Evolutionary conservation across 768 basidiomycete species (phyloP).

Genomic region (Suillus americanus): DNA sequence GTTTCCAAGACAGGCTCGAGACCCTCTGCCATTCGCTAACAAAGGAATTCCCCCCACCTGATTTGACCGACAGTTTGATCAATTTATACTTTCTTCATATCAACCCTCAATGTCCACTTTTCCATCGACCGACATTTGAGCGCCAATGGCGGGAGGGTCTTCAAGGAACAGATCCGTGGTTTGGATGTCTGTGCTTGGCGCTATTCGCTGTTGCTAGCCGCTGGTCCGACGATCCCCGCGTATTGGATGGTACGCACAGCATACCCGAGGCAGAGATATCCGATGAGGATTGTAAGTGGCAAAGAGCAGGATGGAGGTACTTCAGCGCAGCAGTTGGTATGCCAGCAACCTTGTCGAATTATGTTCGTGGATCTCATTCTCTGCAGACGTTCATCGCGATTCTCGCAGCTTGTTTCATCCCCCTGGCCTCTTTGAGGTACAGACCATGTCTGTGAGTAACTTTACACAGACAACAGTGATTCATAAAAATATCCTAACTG

Average conservation of each 20-base stretch:
- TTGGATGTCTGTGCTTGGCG: conserved; percentile 57
- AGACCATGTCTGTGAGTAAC: conserved; percentile 49
- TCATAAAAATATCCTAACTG: conserved; percentile 11
- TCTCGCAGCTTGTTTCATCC: conserved; percentile 55
- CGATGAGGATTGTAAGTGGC: conserved; percentile 42
- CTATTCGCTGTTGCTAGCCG: conserved; percentile 72
- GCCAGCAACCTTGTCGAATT: conserved; percentile 12
- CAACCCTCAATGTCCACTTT: conserved; percentile 61
- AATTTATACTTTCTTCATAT: conserved; percentile 64
- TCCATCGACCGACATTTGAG: conserved; percentile 72
- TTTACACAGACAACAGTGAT: neutral
- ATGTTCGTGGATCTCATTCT: conserved; percentile 11
- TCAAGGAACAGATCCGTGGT: conserved; percentile 57
- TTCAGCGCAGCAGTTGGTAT: conserved; percentile 55
- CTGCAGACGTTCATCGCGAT: conserved; percentile 48
- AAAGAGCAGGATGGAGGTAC: conserved; percentile 59
- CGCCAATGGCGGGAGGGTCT: conserved; percentile 55
- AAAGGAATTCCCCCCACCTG: conserved; percentile 60
- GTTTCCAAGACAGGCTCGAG: conserved; percentile 31
- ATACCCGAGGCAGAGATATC: conserved; percentile 20
- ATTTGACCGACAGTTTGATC: conserved; percentile 60
- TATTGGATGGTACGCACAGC: conserved; percentile 38
- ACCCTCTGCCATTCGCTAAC: conserved; percentile 33
- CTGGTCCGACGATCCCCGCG: conserved; percentile 62
- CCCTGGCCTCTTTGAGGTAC: conserved; percentile 61